phyloP scores from a whole-genome alignment of 2,329 filamentous ascomycete genomes.

The Claviceps arundinis region DNA sequence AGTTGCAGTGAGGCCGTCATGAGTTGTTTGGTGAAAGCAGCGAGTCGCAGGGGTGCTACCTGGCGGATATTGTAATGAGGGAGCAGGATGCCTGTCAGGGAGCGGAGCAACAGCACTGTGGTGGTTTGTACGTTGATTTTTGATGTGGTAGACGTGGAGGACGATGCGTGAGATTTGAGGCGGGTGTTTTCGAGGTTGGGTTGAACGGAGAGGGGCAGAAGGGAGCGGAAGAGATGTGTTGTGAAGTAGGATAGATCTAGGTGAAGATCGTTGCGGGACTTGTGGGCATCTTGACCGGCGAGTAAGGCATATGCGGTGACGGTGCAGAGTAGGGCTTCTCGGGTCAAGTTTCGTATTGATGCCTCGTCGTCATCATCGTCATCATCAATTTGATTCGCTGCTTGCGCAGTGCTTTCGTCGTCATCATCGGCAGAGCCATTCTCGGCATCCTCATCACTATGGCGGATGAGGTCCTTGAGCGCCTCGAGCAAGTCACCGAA shows the following conservation, averaged over 20 bases:
- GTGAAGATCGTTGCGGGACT: conserved; percentile 66
- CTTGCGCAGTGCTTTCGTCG: not conserved
- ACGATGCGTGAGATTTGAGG: conserved; percentile 21
- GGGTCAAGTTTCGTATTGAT: conserved; percentile 56
- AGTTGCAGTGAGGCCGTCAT: conserved; percentile 71
- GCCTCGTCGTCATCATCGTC: conserved; percentile 25
- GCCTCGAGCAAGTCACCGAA: conserved; percentile 94
- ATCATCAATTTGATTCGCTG: not conserved
- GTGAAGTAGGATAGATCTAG: conserved; percentile 94
- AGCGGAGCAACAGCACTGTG: conserved; percentile 80
- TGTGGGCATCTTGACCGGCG: conserved; percentile 82
- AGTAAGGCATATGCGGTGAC: conserved; percentile 95
- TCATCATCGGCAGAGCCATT: conserved; percentile 26
- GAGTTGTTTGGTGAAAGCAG: conserved; percentile 85
- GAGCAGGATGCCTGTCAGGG: conserved; percentile 67
- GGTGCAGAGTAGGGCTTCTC: conserved; percentile 84
- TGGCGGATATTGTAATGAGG: conserved; percentile 60
- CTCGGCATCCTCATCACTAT: conserved; percentile 48
- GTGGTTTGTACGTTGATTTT: conserved; percentile 93
- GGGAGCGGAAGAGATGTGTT: conserved; percentile 77
- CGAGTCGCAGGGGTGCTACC: conserved; percentile 71
- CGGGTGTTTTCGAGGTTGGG: conserved; percentile 71
- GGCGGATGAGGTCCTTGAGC: conserved; percentile 78
- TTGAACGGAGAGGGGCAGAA: conserved; percentile 66
- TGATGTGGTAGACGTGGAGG: conserved; percentile 28